Base-by-base conservation (phyloP, 192 early-diverging fungal genomes). In the Umbelopsis vinacea region DNA sequence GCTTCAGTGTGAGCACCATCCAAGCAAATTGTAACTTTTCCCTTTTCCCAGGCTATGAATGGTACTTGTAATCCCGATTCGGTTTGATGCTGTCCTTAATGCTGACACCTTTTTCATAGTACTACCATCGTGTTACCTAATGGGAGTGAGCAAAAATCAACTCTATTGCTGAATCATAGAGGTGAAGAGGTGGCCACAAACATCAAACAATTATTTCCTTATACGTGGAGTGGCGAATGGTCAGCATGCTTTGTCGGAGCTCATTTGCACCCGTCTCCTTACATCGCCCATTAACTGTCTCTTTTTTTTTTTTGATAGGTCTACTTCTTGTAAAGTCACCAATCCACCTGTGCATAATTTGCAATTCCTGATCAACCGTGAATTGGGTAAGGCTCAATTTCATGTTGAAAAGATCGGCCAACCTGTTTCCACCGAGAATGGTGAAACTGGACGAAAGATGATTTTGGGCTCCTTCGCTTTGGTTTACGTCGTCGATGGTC, bases 11-110 rank as follows among this genome's bases (percentile, higher is more conserved):
- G 2, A 55, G 70, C 26, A 45, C 33, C 19, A 66, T 81, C n/a
- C 47, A 79, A 10, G 78, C 48, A 14, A 54, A 71, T 33, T 80
- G 69, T 57, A 52, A 71, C 26, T 84, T 89, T 74, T 79, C 86
- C 1, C 74, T 90, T 40, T 84, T 83, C 66, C 87, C 89, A n/a
- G 85, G 85, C 26, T 89, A 89, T 79, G 85, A 88, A 46, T 78
- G 77, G 77, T 48, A 38, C 17, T 6, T 52, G 76, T 82, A 43
- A 1, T 43, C 40, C 40, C 11, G 40, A 43, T 46, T 78, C 72
- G 5, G 6, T 12, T 17, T 37, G 15, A 37, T 63, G 15, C 26
- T 63, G 14, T 17, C 14, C 11, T n/a, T 29, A 11, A 7, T 2
- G 35, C 33, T 63, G 19, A 63, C 33, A 38, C 57, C 46, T 86